Base-by-base conservation (phyloP, 192 early-diverging fungal genomes). In the Backusella australiensis region DNA sequence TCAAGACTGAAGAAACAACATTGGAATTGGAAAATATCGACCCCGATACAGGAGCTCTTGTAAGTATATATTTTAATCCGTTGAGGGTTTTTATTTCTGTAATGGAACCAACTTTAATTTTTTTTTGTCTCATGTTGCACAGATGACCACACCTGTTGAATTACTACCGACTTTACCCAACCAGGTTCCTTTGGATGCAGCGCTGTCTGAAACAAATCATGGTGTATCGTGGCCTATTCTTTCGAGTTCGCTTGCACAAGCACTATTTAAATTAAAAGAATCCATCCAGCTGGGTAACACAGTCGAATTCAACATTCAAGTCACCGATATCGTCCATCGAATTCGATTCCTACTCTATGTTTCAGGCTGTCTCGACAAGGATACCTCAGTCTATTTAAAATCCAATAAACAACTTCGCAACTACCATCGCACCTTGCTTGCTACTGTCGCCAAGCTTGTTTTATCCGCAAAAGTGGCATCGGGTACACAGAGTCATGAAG, bases 401-500 rank as follows among this genome's bases (percentile, higher is more conserved):
- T 83, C 85, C 35, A 70, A 75, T 15, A 86, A 85, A 32, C 15
- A 65, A 5, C 68, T 79, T 29, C 74, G 69, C 14, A 49, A 34
- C 7, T 65, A 71, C 6, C 74, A 79, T 38, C 82, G 83, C 4
- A 86, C 86, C 34, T 87, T 96, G n/a, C 86, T 91, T 73, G 85
- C 85, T 52, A 75, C 89, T 4, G 77, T 95, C 6, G 91, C 93
- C 56, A 92, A 92, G 35, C 81, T 96, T 73, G 83, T 91, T 32
- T 80, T 95, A 38, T 87, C 91, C 23, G 87, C 93, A 14, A 93
- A 94, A 75, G 82, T 91, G 0, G 93, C 73, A 6, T 80, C 79
- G 12, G 86, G 88, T 14, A 78, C 90, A n/a, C 93, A 94, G 34
- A 89, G 91, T 12, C 94, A 94, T 0, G 92, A 95, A 69, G 86